phyloP scores from a whole-genome alignment of 1,139 yeast species.

The Candida frijolesensis region DNA sequence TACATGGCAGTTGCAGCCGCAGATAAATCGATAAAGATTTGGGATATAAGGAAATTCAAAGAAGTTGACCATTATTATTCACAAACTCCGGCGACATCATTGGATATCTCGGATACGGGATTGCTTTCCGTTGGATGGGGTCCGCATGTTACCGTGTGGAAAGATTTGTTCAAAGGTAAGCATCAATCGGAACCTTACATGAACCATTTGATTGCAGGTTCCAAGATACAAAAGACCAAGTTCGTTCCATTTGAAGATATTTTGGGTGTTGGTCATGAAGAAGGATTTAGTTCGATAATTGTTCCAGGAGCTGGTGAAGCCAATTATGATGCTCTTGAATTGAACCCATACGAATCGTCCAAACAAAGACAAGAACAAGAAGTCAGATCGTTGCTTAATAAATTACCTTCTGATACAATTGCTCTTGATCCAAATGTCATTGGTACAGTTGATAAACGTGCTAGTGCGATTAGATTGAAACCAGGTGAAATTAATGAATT shows the following conservation, averaged over 20 bases:
- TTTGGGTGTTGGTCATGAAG: slow-evolving; percentile 81
- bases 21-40: slow-evolving; percentile 80
- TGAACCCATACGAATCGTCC: slow-evolving; percentile 89
- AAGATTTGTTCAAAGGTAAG: slow-evolving; percentile 60
- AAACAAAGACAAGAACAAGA: slow-evolving; percentile 94
- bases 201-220: slow-evolving; percentile 85
- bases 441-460: slow-evolving; percentile 80
- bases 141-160: slow-evolving; percentile 89
- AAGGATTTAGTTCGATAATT: slow-evolving; percentile 77
- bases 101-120: slow-evolving; percentile 87
- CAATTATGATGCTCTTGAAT: slow-evolving; percentile 90
- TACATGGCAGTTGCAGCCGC: slow-evolving; percentile 95
- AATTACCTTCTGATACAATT: slow-evolving; percentile 90
- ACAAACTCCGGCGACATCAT: slow-evolving; percentile 84
- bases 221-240: slow-evolving; percentile 63
- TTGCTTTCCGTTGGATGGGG: slow-evolving; percentile 91
- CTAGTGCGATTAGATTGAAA: slow-evolving; percentile 62
- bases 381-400: slow-evolving; percentile 82
- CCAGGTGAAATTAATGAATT: slow-evolving; percentile 59
- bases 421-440: slow-evolving; percentile 85
- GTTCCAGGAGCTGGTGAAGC: slow-evolving; percentile 99
- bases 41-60: slow-evolving; percentile 90
- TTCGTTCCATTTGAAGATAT: slow-evolving; percentile 97
- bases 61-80: slow-evolving; percentile 72
- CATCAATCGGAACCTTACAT: slow-evolving; percentile 78